Percentiles rank a stretch among this genome's conserved stretches.
phyloP scores from a whole-genome alignment of 495 filamentous ascomycete genomes.

The Penicillium pulvis region DNA sequence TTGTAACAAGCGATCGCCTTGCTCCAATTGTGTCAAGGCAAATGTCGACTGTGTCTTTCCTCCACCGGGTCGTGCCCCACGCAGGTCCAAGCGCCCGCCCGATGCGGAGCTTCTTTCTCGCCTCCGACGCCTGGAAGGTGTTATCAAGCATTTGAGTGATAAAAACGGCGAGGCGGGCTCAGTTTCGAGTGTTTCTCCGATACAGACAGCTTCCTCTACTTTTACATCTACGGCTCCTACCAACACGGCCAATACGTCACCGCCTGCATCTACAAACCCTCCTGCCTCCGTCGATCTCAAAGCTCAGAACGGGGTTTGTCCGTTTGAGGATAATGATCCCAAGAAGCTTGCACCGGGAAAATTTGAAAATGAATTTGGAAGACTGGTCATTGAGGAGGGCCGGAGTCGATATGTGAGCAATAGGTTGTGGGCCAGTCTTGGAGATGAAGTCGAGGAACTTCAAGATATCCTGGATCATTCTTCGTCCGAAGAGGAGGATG shows the following conservation, averaged over 20 bases:
- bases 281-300: constrained; percentile 8
- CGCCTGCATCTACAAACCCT: constrained; percentile 9
- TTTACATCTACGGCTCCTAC: constrained; percentile 4
- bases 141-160: constrained; percentile 67
- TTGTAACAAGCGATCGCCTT: constrained; percentile 83
- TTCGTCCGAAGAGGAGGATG: constrained; percentile 65
- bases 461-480: constrained; percentile 68
- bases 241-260: neutral
- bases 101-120: constrained; percentile 79
- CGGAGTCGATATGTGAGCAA: constrained; percentile 85
- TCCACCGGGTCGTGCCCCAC: constrained; percentile 76
- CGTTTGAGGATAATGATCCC: constrained; percentile 31
- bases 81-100: constrained; percentile 64
- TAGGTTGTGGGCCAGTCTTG: constrained; percentile 85
- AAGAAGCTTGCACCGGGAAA: constrained; percentile 29
- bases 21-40: constrained; percentile 79
- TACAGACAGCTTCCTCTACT: constrained; percentile 6
- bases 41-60: constrained; percentile 84
- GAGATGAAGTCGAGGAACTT: constrained; percentile 79
- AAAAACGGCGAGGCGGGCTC: constrained; percentile 19
- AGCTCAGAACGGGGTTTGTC: constrained; percentile 24
- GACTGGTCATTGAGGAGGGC: constrained; percentile 80
- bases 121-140: constrained; percentile 75
- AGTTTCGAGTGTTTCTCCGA: constrained; percentile 13
- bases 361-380: constrained; percentile 71